Evolutionary conservation across 108 stramenopile genomes (phyloP), one percentile per base, ranked within the genome.

Genomic region (Discostella stelligeroides): DNA sequence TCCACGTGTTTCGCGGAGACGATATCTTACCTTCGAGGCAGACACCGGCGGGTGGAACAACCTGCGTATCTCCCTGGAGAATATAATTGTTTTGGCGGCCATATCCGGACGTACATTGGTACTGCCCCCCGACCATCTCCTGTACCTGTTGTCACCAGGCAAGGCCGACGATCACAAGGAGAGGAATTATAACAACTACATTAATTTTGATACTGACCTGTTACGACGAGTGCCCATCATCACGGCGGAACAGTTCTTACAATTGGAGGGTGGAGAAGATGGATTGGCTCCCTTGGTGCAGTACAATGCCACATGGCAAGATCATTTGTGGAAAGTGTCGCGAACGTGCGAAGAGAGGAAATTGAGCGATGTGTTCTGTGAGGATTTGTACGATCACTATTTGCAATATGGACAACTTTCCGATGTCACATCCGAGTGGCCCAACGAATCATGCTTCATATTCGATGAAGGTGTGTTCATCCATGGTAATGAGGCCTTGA

Each of bases 21-120:
- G 63, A 59, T 91, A 86, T 54, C 24, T 91, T 3, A 84, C 86
- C 8, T 91, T 88, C 82, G 87, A 91, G 63, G 84, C 86, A 0
- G 90, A 91, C 67, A 77, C 74, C 6, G 90, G 87, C 20, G 91
- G 91, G 10, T 92, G 86, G 86, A 92, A 92, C 67, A 92, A 92
- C 43, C 63, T 87, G 15, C 83, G 92, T 45, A 90, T 93, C 80
- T 88, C 80, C 7, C 75, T 94, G 54, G 96, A 96, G 80, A 86
- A 80, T 47, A 67, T 96, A 21, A 63, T 96, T 21, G 79, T 89
- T 21, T 47, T 88, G 40, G 96, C 94, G 8, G 83, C 90, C 18
- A 77, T 84, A 20, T 88, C 88, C 7, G 92, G 94, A 25, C 67
- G 96, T 29, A 90, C 92, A 1, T 56, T 97, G 29, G 94, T 97